These are phyloP conservation scores for Leccinum broughii DNA, from an alignment of 768 basidiomycete species.

Conservation along the genomic window DNA sequence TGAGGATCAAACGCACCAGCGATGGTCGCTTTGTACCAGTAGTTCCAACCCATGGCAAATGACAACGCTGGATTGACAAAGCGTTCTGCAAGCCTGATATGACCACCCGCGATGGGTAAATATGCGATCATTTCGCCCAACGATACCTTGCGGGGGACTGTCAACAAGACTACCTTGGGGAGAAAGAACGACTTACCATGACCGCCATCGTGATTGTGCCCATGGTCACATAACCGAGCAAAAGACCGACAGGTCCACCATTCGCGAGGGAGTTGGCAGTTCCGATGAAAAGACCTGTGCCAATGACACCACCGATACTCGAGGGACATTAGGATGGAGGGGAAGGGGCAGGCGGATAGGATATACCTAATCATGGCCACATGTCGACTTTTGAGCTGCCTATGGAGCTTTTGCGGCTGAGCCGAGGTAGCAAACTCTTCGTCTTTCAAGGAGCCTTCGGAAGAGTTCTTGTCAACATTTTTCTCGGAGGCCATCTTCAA, in stretches of 20 bases:
- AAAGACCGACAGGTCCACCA: constrained; percentile 45
- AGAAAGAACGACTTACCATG: constrained; percentile 24
- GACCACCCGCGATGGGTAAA: constrained; percentile 76
- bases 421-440: constrained; percentile 14
- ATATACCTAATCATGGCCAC: constrained; percentile 77
- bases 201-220: constrained; percentile 35
- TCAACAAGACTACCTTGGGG: not conserved
- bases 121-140: constrained; percentile 63
- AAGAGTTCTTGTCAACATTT: constrained; percentile 9
- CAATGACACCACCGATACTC: constrained; percentile 52
- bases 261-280: constrained; percentile 23
- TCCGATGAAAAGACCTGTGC: constrained; percentile 11
- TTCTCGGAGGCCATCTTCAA: constrained; percentile 26
- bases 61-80: constrained; percentile 79
- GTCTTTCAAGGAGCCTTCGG: constrained; percentile 24
- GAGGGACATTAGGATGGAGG: constrained; percentile 3
- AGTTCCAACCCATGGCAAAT: constrained; percentile 54
- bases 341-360: too few relatives aligned
- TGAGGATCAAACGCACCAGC: constrained; percentile 10
- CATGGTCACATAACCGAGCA: constrained; percentile 39
- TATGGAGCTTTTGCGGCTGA: constrained; percentile 37
- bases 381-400: constrained; percentile 76
- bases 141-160: constrained; percentile 35
- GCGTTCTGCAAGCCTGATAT: constrained; percentile 78
- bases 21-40: constrained; percentile 42